Conservation (phyloP, 805 yeast genomes). For the Cyberlindnera mycetangii region DNA sequence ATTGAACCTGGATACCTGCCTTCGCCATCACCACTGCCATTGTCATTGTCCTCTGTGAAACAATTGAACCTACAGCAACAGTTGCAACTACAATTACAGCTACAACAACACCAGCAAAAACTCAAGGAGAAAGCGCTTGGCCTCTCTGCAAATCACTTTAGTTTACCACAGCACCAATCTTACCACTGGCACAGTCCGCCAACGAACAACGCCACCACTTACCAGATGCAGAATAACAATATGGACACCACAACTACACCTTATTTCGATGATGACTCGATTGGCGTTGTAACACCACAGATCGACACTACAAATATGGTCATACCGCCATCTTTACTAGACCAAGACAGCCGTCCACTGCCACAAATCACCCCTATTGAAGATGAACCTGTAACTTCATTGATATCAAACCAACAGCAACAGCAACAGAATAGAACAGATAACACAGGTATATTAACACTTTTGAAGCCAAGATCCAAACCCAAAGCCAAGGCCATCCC, state of each 20-base stretch:
- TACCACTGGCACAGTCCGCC: too few species aligned
- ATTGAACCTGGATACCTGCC: too few species aligned
- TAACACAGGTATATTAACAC: slow-evolving; percentile 3
- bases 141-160: too few species aligned
- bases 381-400: not conserved
- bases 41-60: too few species aligned
- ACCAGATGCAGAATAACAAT: too few species aligned
- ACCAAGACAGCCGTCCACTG: not conserved
- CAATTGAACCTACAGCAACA: too few species aligned
- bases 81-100: too few species aligned
- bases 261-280: slow-evolving; percentile 5
- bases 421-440: too few species aligned
- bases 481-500: slow-evolving; percentile 8
- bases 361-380: not conserved
- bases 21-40: not conserved
- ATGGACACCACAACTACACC: too few species aligned
- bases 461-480: slow-evolving; percentile 8
- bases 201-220: slow-evolving; percentile 1
- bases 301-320: slow-evolving; percentile 6
- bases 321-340: slow-evolving; percentile 10
- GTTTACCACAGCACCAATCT: too few species aligned
- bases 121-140: too few species aligned
- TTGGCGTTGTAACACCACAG: slow-evolving; percentile 8
- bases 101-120: too few species aligned
- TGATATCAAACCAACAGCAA: not conserved